Evolutionary conservation across 2,329 filamentous ascomycete genomes (phyloP), one percentile per base, ranked within the genome.

Genomic region (Scedosporium boydii): DNA sequence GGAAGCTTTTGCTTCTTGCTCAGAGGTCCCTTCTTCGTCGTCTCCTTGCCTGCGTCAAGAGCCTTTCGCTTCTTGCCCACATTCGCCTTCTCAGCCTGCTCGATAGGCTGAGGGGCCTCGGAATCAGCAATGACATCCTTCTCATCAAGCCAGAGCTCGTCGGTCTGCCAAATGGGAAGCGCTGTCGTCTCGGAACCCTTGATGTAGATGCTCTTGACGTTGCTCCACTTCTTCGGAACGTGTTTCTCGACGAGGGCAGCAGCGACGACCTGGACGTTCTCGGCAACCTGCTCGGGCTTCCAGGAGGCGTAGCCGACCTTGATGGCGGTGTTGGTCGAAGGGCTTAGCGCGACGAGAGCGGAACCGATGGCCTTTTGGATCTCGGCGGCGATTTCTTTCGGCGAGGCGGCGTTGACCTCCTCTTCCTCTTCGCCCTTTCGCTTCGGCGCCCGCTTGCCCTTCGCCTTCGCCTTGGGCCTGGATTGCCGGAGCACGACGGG

Each of bases 131-230:
- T 85, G 70, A 88, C 85, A 65, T 91, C 87, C 65, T 86, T 82
- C 64, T 88, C 84, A 67, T 95, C 90, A 16, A 88, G 76, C 92
- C 95, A 99, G 66, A 99, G 81, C 80, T 97, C 92, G 68, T 92
- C 88, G 4, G 93, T 90, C 71, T 96, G 78, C 90, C 92, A 99
- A 72, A 99, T 87, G n/a, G 95, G 95, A 70, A 99, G 81, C 7
- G 93, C 89, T 65, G 87, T 88, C 4, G 93, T 96, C 71, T 90
- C 87, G 29, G 91, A 88, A 3, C 91, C 91, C 82, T 98, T 99
- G 80, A 99, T 82, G 75, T 96, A 92, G 65, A 99, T 78, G 66
- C 85, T 85, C 74, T 88, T 87, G 66, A 98, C 83, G 73, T 93
- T 95, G 70, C 85, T 85, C 92, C 93, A 97, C 70, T 92, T 88